Percentiles rank a stretch among this genome's conserved stretches.
These are phyloP conservation scores for Linum tenue DNA, from an alignment of 345 rosid genomes.

Conservation along the genomic window DNA sequence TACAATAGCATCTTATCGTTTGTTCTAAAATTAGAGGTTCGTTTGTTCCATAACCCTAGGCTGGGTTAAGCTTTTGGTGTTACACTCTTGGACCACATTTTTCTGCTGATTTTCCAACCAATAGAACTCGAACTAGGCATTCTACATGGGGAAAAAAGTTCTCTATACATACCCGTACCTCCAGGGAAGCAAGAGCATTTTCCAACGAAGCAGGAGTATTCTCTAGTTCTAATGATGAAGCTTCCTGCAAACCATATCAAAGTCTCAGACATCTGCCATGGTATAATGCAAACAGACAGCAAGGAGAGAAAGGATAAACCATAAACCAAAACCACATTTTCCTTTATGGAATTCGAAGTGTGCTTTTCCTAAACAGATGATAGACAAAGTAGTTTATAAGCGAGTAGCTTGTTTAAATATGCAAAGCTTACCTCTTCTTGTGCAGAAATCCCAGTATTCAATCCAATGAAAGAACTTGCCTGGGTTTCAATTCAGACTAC, in stretches of 20 bases:
- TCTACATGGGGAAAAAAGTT: background rate
- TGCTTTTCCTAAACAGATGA: conserved; percentile 20
- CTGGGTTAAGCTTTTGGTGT: too few relatives aligned
- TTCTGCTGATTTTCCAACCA: background rate
- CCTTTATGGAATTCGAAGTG: conserved; percentile 7
- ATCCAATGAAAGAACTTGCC: background rate
- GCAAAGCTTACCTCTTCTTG: background rate
- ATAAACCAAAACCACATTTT: background rate
- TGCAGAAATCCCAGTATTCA: background rate
- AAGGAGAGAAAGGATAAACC: background rate
- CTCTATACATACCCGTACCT: background rate
- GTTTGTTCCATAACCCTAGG: too few relatives aligned
- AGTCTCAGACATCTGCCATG: background rate
- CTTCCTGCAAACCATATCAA: conserved; percentile 6
- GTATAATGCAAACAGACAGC: background rate
- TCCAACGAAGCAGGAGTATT: background rate
- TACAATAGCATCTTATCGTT: background rate
- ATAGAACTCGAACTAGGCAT: background rate
- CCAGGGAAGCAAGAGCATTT: conserved; percentile 14
- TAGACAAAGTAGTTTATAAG: background rate
- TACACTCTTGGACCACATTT: background rate
- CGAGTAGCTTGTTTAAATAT: background rate
- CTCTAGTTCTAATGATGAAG: background rate
- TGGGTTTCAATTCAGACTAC: background rate
- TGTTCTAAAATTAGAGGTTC: background rate